Conservation (phyloP, 1,139 yeast genomes). For the Geotrichum aggregatum region DNA sequence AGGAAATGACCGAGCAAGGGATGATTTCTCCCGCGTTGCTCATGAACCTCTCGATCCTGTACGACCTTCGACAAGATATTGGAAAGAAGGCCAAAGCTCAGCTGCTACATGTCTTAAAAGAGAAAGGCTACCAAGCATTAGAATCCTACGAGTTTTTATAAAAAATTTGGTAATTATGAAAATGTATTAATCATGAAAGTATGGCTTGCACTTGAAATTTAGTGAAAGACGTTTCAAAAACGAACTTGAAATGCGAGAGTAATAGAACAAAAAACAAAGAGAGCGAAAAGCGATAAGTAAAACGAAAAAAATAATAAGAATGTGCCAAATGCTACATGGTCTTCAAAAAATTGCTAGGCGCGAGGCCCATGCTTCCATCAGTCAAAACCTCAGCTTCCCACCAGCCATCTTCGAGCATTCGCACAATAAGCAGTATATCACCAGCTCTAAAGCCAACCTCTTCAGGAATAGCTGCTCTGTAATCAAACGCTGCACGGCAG, state of each 20-base stretch:
- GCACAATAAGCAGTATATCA: conserved; percentile 65
- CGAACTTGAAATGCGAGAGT: neutral
- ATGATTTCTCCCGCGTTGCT: conserved; percentile 26
- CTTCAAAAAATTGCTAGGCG: conserved; percentile 65
- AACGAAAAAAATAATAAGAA: neutral
- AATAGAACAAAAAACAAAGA: neutral
- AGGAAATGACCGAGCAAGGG: conserved; percentile 28
- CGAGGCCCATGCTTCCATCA: conserved; percentile 57
- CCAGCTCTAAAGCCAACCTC: conserved; percentile 72
- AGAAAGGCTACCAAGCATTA: conserved; percentile 18
- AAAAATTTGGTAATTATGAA: too few relatives aligned
- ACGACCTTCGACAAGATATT: conserved; percentile 31
- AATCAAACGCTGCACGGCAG: conserved; percentile 66
- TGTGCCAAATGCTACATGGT: conserved; percentile 3
- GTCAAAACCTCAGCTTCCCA: conserved; percentile 73
- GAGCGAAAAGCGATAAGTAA: neutral
- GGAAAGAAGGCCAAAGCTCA: conserved; percentile 22
- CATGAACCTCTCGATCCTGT: conserved; percentile 32
- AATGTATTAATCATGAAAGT: neutral
- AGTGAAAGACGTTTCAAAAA: too few relatives aligned
- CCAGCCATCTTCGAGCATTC: conserved; percentile 87
- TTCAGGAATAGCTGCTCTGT: conserved; percentile 72
- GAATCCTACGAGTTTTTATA: conserved; percentile 20
- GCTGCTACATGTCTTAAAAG: conserved; percentile 6
- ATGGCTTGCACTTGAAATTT: neutral